Base-by-base conservation (phyloP, 2,329 filamentous ascomycete species). In the Plenodomus lindquistii region DNA sequence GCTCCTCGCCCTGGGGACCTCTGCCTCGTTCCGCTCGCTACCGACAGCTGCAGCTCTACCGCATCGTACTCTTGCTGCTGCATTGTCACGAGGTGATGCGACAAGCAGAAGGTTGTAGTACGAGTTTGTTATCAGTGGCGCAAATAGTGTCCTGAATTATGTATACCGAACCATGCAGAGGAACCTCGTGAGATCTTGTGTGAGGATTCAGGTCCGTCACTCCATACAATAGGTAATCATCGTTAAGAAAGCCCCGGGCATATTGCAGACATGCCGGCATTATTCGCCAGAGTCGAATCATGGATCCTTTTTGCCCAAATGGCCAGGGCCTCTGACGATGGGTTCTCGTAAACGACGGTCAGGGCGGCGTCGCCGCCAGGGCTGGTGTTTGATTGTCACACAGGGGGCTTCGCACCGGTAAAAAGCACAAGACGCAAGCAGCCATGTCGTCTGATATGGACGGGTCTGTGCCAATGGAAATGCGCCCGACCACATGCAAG, bases 1-100 rank as follows among this genome's bases (percentile, higher is more conserved):
- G n/a, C 36, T 42, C 40, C 24, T 40, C 24, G 43, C 44, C 54
- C 54, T 50, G 57, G 54, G 38, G 50, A 41, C 37, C 43, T 46
- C 40, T 42, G 46, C 51, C 45, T 45, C 53, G 40, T 55, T 55
- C 50, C 50, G 54, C 59, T 66, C 62, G 63, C 61, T 66, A 65
- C 62, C 62, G n/a, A 22, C 18, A 8, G 18, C 35, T 15, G 27
- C 27, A n/a, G n/a, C n/a, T n/a, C n/a, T n/a, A n/a, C n/a, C n/a
- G n/a, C n/a, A n/a, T n/a, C n/a, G n/a, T n/a, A n/a, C n/a, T n/a
- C n/a, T 18, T 20, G 29, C 16, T 3, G 34, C 31, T 37, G n/a
- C n/a, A n/a, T n/a, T n/a, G n/a, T n/a, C n/a, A n/a, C n/a, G n/a
- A n/a, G n/a, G n/a, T n/a, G n/a, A n/a, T n/a, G n/a, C n/a, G n/a